Evolutionary conservation across 2,329 filamentous ascomycete genomes (phyloP).

Genomic region (Sporothrix brunneoviolacea): DNA sequence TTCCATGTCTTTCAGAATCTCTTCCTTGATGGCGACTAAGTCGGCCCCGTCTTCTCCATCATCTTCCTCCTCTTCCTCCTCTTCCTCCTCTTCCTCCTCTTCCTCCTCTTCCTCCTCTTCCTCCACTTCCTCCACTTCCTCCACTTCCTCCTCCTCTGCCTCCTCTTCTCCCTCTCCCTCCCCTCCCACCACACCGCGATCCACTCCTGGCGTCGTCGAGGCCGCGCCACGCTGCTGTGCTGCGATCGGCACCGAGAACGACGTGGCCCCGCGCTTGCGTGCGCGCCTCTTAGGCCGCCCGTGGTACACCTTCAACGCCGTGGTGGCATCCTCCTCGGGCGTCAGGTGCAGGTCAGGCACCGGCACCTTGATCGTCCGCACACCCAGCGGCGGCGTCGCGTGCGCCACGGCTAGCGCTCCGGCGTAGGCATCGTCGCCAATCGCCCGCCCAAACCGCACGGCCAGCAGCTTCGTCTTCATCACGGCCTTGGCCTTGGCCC

Average conservation of each 20-base stretch:
- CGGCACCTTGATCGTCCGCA: constrained; percentile 29
- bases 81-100: neutral
- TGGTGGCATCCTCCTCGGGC: constrained; percentile 25
- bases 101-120: constrained; percentile 6
- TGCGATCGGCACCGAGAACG: constrained; percentile 17
- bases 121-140: constrained; percentile 8
- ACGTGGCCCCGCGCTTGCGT: constrained; percentile 14
- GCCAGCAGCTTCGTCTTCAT: constrained; percentile 80
- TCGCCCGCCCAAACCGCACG: constrained; percentile 52
- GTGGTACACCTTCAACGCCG: constrained; percentile 15
- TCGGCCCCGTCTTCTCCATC: constrained; percentile 10
- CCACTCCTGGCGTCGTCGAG: neutral
- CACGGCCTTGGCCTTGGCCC: constrained; percentile 76
- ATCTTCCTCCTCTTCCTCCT: constrained; percentile 5
- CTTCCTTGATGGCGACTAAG: constrained; percentile 2
- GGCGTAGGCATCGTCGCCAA: constrained; percentile 31
- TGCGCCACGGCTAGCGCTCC: constrained; percentile 30
- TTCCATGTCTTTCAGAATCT: too few species aligned
- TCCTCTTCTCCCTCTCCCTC: constrained; percentile 8
- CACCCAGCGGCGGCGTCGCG: constrained; percentile 26
- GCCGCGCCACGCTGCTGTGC: neutral
- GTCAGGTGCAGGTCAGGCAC: constrained; percentile 35
- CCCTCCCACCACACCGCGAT: constrained; percentile 6
- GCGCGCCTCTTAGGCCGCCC: constrained; percentile 13
- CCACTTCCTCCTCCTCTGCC: constrained; percentile 5